A percentile compares a stretch with the other conserved stretches of the same genome.
Evolutionary conservation across 176 grass and related monocot genomes (phyloP).

Genomic region (Ananas comosus): DNA sequence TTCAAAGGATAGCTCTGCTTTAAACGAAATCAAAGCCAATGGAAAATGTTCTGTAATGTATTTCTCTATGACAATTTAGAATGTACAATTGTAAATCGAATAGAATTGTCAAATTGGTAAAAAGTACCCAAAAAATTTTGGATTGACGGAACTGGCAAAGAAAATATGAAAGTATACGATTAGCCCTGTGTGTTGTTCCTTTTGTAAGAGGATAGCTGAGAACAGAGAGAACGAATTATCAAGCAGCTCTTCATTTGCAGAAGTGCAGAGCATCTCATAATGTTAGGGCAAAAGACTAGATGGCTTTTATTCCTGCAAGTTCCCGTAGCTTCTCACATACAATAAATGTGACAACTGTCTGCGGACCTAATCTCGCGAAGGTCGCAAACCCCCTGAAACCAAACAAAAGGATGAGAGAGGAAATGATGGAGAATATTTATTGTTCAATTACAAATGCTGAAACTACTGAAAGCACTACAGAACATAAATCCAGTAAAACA

Average conservation of each 20-base stretch:
- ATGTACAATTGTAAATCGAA: neutral
- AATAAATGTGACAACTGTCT: constrained; percentile 78
- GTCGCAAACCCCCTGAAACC: constrained; percentile 63
- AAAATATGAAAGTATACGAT: neutral
- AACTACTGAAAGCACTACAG: too few species aligned
- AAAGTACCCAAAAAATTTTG: neutral
- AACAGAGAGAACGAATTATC: neutral
- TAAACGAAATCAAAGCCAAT: too few species aligned
- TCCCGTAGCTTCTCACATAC: constrained; percentile 72
- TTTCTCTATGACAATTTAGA: neutral
- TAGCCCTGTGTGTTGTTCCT: neutral
- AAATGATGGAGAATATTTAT: constrained; percentile 7
- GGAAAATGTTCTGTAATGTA: too few species aligned
- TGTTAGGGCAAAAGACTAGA: constrained; percentile 20
- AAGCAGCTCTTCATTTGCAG: neutral
- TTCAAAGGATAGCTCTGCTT: too few species aligned
- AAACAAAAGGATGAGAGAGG: neutral
- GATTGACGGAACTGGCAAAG: neutral
- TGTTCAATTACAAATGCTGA: neutral
- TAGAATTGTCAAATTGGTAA: neutral
- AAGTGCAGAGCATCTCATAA: neutral
- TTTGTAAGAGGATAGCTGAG: neutral
- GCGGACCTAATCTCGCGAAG: constrained; percentile 83
- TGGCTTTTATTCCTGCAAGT: constrained; percentile 60
- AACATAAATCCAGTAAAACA: too few species aligned